phyloP scores from a whole-genome alignment of 768 basidiomycete genomes.

The Sporobolomyces pararoseus region DNA sequence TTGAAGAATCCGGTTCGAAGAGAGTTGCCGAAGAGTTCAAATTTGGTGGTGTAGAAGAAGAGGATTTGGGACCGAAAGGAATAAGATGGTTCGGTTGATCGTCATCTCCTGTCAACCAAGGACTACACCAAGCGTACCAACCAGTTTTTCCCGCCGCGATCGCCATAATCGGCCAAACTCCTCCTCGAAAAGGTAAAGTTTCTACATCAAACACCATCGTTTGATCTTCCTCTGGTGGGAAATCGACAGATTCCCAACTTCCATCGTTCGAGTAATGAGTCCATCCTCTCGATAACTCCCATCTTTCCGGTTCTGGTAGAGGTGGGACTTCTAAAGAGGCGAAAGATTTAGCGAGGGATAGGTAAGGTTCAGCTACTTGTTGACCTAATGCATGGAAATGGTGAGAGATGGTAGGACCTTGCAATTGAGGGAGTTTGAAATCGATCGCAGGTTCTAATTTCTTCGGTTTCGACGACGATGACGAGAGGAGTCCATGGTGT shows the following conservation, averaged over 20 bases:
- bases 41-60: background rate
- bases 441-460: constrained; percentile 58
- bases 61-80: constrained; percentile 58
- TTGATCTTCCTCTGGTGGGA: constrained; percentile 56
- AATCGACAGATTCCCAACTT: constrained; percentile 66
- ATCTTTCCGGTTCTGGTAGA: constrained; percentile 55
- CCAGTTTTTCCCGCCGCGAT: constrained; percentile 73
- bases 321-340: constrained; percentile 60
- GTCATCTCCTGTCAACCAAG: constrained; percentile 72
- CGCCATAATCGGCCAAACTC: constrained; percentile 75
- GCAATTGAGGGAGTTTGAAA: constrained; percentile 78
- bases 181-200: constrained; percentile 76
- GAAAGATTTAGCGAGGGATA: constrained; percentile 63
- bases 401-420: constrained; percentile 73
- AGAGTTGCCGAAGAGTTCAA: constrained; percentile 47
- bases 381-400: constrained; percentile 81
- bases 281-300: constrained; percentile 69
- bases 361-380: constrained; percentile 69
- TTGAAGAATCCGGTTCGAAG: constrained; percentile 37
- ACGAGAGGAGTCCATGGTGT: constrained; percentile 27
- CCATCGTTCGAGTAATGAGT: constrained; percentile 76
- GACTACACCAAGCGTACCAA: constrained; percentile 97
- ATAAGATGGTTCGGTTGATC: constrained; percentile 64
- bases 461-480: background rate
- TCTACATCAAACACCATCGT: constrained; percentile 91